phyloP scores from a whole-genome alignment of 768 basidiomycete genomes.

The Mycena floridula region DNA sequence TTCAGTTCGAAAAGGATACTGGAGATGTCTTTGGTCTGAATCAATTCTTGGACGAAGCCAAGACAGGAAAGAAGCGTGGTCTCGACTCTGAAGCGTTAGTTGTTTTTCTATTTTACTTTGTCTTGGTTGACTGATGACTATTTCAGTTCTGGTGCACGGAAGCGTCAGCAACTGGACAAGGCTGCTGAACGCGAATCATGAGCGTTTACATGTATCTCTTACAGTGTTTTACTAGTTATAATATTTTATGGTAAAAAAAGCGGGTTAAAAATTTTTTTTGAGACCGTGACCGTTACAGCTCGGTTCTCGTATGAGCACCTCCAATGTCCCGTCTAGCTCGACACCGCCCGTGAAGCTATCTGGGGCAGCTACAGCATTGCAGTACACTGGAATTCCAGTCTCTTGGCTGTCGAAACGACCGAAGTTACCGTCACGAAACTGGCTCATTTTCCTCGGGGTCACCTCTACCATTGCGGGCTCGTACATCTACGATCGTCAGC shows the following conservation, averaged over 20 bases:
- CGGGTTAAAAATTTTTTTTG: too few species aligned
- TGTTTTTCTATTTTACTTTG: not conserved
- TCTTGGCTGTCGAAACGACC: slow-evolving; percentile 84
- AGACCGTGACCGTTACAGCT: too few species aligned
- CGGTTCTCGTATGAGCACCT: not conserved
- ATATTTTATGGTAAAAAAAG: too few species aligned
- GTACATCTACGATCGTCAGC: slow-evolving; percentile 81
- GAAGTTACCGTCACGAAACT: slow-evolving; percentile 84
- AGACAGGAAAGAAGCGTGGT: slow-evolving; percentile 88
- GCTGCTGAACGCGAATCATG: slow-evolving; percentile 27
- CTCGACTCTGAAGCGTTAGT: slow-evolving; percentile 71
- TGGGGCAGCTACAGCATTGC: slow-evolving; percentile 55
- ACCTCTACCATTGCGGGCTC: slow-evolving; percentile 64
- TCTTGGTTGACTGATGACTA: slow-evolving; percentile 2
- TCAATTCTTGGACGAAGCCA: slow-evolving; percentile 96
- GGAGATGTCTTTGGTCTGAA: slow-evolving; percentile 96
- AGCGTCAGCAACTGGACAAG: slow-evolving; percentile 49
- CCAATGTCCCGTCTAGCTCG: not conserved
- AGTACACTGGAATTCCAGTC: slow-evolving; percentile 62
- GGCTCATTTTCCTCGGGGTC: slow-evolving; percentile 86
- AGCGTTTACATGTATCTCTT: too few species aligned
- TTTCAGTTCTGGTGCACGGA: slow-evolving; percentile 41
- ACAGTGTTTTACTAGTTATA: too few species aligned
- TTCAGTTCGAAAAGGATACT: slow-evolving; percentile 97
- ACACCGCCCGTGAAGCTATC: slow-evolving; percentile 24